Percentiles rank a stretch among this genome's conserved stretches.
phyloP scores from a whole-genome alignment of 163 green algal species.

The Scenedesmus sp. region DNA sequence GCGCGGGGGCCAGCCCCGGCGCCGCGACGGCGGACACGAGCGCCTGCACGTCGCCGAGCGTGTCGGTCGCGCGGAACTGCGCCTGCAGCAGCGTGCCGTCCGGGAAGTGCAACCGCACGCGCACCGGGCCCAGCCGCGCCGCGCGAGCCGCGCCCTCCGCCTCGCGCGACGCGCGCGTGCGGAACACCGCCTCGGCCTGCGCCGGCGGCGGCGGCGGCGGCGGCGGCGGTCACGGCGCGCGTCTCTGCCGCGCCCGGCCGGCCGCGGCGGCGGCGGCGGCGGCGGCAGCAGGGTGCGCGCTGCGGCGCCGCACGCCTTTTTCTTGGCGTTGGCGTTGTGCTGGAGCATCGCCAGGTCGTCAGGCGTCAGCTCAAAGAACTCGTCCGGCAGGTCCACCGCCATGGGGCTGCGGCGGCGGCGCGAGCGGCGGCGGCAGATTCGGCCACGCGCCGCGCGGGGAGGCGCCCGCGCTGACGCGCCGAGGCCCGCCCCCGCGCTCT shows the following conservation, averaged over 20 bases:
- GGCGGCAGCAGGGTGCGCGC: no score
- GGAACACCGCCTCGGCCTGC: constrained; percentile 31
- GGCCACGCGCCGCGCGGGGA: neutral
- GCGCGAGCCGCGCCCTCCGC: constrained; percentile 4
- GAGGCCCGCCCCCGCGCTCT: no score
- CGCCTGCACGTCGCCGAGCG: constrained; percentile 18
- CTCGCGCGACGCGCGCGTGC: constrained; percentile 17
- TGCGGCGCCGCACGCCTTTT: constrained; percentile 21
- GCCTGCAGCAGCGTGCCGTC: constrained; percentile 40
- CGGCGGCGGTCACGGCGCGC: neutral
- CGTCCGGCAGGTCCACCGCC: constrained; percentile 28
- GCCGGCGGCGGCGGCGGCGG: neutral
- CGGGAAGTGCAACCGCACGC: constrained; percentile 43
- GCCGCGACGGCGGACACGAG: neutral
- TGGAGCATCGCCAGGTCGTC: constrained; percentile 38
- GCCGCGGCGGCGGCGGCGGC: no score
- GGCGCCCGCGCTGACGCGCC: neutral
- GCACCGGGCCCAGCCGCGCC: constrained; percentile 10
- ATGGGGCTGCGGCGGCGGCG: constrained; percentile 21
- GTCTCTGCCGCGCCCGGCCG: no score
- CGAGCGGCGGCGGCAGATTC: neutral
- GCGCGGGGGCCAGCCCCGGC: neutral
- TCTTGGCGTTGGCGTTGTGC: constrained; percentile 19
- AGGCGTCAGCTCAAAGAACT: constrained; percentile 46
- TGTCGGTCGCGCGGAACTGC: constrained; percentile 21